Conservation (phyloP, 805 yeast genomes). For the Zygosaccharomyces bisporus region DNA sequence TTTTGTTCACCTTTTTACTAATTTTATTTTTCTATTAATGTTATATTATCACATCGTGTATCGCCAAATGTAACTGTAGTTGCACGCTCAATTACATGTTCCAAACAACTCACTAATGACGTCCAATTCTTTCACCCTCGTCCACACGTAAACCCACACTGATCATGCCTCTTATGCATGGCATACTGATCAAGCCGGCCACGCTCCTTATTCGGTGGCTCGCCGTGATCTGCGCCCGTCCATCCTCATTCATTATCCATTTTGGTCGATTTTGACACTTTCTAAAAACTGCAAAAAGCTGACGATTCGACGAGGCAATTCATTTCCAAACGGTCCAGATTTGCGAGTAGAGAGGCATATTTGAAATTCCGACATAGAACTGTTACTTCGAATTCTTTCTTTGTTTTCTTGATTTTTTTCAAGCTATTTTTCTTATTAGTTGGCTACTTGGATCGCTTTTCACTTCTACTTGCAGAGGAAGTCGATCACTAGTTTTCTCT, state of each 20-base stretch:
- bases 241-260: not conserved
- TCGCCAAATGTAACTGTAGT: not conserved
- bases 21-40: not conserved
- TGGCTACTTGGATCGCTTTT: not conserved
- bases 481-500: not conserved
- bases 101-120: not conserved
- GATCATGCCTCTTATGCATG: not conserved
- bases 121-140: not conserved
- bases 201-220: not conserved
- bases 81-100: not conserved
- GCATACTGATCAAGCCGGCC: not conserved
- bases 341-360: not conserved
- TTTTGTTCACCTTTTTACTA: not conserved
- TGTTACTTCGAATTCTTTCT: not conserved
- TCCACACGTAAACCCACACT: not conserved
- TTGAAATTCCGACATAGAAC: not conserved
- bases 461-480: not conserved
- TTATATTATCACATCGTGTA: not conserved
- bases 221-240: slow-evolving; percentile 1
- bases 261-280: not conserved
- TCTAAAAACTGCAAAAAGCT: not conserved
- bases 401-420: not conserved
- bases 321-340: not conserved
- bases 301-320: not conserved
- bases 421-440: not conserved